phyloP scores from a whole-genome alignment of 768 basidiomycete genomes.

The Phlebiopsis flavidoalba region DNA sequence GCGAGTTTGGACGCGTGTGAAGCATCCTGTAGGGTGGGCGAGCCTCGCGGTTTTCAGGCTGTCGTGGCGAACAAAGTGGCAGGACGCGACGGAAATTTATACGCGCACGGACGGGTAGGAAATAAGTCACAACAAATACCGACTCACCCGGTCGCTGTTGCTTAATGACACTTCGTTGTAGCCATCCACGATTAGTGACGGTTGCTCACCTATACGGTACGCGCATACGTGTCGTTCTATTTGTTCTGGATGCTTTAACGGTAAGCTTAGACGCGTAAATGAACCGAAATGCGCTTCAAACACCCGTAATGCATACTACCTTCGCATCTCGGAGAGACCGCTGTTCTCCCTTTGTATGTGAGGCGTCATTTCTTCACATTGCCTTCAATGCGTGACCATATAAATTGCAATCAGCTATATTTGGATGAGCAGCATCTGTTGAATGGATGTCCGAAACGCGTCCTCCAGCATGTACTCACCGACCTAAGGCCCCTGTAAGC shows the following conservation, averaged over 20 bases:
- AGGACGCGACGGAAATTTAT: neutral
- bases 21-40: conserved; percentile 27
- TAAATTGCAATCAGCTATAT: conserved; percentile 50
- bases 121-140: conserved; percentile 1
- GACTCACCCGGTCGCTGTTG: neutral
- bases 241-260: neutral
- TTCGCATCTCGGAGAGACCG: conserved; percentile 71
- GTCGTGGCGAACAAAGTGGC: conserved; percentile 16
- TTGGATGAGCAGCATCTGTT: conserved; percentile 83
- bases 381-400: too few relatives aligned
- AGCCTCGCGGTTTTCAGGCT: conserved; percentile 40
- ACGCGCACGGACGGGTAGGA: neutral
- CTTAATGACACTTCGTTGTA: neutral
- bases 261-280: neutral
- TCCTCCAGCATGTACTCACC: conserved; percentile 74
- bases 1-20: conserved; percentile 17
- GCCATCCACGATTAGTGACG: too few relatives aligned
- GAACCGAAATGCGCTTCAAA: conserved; percentile 52
- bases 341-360: conserved; percentile 78
- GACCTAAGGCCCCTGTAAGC: conserved; percentile 70
- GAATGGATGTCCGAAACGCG: conserved; percentile 86
- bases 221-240: too few relatives aligned
- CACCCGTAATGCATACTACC: conserved; percentile 74
- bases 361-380: conserved; percentile 15
- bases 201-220: too few relatives aligned